Base-by-base conservation (phyloP, 495 filamentous ascomycete genomes). In the Pseudoneurospora amorphoporcata region DNA sequence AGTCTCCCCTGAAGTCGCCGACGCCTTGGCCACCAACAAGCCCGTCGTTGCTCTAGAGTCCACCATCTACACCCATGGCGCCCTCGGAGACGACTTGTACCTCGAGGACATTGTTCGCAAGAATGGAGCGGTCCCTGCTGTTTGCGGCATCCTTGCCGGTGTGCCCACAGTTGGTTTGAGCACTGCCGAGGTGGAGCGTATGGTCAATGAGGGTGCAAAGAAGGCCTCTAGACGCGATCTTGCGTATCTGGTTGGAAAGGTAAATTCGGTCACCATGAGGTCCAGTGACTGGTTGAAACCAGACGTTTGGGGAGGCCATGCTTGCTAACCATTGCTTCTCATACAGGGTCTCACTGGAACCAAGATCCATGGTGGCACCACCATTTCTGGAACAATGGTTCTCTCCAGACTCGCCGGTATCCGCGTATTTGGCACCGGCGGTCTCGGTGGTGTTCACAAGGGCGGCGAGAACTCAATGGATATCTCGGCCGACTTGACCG, bases 11-110 rank as follows among this genome's bases (percentile, higher is more conserved):
- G 94, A 98, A 79, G 90, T 99, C 16, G 85, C 84, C 47, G 88
- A 91, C 76, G 95, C 94, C 68, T 73, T 98, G 35, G 82, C 87
- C 19, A 84, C 87, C 23, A 88, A 89, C 68, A 88, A 87, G 58
- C 95, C 95, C 2, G 90, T 98, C 8, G 94, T 99, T 14, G 94
- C 95, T 40, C 86, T 99, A 10, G 95, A 99, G 81, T 91, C 92
- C 3, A 97, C 95, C 3, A 98, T 99, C 47, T 84, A 85, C 61
- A 85, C 79, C 39, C 78, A 84, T 89, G 95, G 95, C 35, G 94
- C 94, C 75, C 90, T 96, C 42, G 93, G 93, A 72, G 89, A 93
- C 3, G 91, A 94, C 42, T 87, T 99, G 7, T 89, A 91, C 17
- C 85, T 97, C 16, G 95, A 98, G 80, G 87, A 86, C 8, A 82